Evolutionary conservation across 2,329 filamentous ascomycete species (phyloP), one percentile per base, ranked within the genome.

Genomic region (Stylonectria norvegica): DNA sequence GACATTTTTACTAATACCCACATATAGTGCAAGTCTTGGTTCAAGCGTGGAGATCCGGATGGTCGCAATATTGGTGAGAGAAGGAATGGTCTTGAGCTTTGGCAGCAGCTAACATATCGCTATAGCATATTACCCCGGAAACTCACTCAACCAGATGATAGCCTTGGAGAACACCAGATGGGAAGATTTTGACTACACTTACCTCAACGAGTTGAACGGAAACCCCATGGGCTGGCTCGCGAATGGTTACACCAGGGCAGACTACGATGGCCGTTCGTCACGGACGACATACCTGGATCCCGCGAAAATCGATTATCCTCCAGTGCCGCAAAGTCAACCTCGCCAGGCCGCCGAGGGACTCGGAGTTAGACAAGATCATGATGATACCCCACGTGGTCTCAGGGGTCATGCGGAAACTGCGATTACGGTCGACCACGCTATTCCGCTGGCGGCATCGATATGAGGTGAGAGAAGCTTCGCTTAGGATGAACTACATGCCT

Each of bases 21-120:
- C 7, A 7, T 14, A 10, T 15, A 30, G 27, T 35, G 33, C 19
- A 35, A 35, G 17, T 35, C n/a, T 9, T 35, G 33, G 33, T 35
- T 35, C n/a, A 35, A 35, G 16, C 33, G 33, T 5, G 33, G 33
- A 10, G 27, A 30, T 30, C 27, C 27, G 14, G 15, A 30, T 15
- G 27, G 27, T 15, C 27, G 27, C 8, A 30, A 30, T 15, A 30
- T 30, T 10, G 27, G 27, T 30, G 15, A 6, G 27, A 30, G 14
- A 8, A 30, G 6, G n/a, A n/a, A 6, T 30, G 6, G 27, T 6
- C 9, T 9, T 8, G 6, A 15, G 27, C 27, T 10, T 6, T 30
- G 8, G 27, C 14, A 25, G 8, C 9, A 30, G 8, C 8, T 15
- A 30, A 15, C 27, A 30, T 30, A n/a, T n/a, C n/a, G n/a, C 15